These are phyloP conservation scores for Reutealis trisperma DNA, from an alignment of 345 rosid genomes.

Conservation along the genomic window DNA sequence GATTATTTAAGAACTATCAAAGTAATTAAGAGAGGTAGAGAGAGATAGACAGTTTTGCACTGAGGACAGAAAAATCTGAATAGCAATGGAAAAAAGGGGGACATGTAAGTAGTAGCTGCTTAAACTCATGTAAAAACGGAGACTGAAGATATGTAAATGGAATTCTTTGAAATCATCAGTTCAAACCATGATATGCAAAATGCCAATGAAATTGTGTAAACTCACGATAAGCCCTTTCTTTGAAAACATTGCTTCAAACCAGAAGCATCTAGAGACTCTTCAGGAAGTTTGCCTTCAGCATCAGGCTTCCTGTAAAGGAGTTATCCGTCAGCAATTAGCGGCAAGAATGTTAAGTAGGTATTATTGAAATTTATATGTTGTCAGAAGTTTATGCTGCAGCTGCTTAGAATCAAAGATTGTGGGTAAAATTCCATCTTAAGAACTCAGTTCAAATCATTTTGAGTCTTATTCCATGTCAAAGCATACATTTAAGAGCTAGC, in stretches of 20 bases:
- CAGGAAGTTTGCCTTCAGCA: conserved; percentile 82
- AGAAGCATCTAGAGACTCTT: conserved; percentile 65
- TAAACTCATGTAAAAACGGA: not conserved
- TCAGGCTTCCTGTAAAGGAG: conserved; percentile 59
- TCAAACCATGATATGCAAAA: not conserved
- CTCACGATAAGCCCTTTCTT: conserved; percentile 92
- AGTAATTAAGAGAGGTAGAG: no score
- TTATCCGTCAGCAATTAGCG: not conserved
- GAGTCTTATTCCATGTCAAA: not conserved
- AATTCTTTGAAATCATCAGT: no score
- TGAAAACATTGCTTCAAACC: conserved; percentile 74
- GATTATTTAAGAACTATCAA: no score
- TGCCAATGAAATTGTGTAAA: conserved; percentile 20
- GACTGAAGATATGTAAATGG: not conserved
- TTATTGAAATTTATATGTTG: not conserved
- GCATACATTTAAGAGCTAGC: conserved; percentile 4
- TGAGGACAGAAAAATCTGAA: no score
- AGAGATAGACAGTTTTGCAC: no score
- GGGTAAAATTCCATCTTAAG: not conserved
- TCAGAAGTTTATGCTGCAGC: not conserved
- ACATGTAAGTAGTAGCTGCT: not conserved
- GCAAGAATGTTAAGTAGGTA: not conserved
- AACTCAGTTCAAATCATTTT: not conserved
- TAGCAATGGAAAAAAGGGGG: no score
- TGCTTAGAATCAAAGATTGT: not conserved